phyloP scores from a whole-genome alignment of 23 red algal genomes.

The Pyropia haitanensis region DNA sequence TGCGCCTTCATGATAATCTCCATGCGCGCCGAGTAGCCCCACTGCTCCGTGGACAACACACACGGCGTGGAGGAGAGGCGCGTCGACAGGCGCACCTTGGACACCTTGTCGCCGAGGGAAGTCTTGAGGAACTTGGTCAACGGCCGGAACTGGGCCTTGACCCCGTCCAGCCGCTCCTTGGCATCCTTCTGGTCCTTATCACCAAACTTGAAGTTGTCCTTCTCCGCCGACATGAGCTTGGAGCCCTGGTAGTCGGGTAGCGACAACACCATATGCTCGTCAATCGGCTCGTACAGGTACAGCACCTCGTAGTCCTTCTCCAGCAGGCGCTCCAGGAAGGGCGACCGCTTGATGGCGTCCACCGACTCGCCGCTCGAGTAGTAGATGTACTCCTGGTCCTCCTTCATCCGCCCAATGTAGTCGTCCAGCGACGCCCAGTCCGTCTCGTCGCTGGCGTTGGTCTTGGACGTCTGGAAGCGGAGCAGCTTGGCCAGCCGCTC shows the following conservation, averaged over 20 bases:
- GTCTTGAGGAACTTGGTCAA: conserved; percentile 71
- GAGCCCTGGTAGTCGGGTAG: conserved; percentile 64
- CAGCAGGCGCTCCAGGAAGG: conserved; percentile 80
- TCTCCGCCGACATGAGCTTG: conserved; percentile 69
- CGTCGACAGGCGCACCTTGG: conserved; percentile 66
- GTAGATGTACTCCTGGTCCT: conserved; percentile 89
- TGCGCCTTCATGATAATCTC: conserved; percentile 87
- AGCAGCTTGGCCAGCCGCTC: conserved; percentile 68
- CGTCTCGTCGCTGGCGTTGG: conserved; percentile 34
- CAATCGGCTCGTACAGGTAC: conserved; percentile 82
- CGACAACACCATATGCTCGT: conserved; percentile 78
- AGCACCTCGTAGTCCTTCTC: conserved; percentile 78
- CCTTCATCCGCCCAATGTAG: conserved; percentile 78
- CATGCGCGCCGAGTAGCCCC: conserved; percentile 78
- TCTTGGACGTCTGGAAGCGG: conserved; percentile 69
- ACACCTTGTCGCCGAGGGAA: conserved; percentile 52
- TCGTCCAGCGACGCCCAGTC: conserved; percentile 79
- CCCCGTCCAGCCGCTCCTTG: conserved; percentile 42
- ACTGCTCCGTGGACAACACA: conserved; percentile 60
- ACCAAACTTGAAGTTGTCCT: conserved; percentile 80
- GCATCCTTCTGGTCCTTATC: conserved; percentile 66
- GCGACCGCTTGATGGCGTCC: conserved; percentile 39
- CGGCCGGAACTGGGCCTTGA: conserved; percentile 53
- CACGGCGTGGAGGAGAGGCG: conserved; percentile 55
- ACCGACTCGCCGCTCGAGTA: conserved; percentile 56